Evolutionary conservation across 805 yeast species (phyloP), one percentile per base, ranked within the genome.

Genomic region (Metschnikowia reukaufii): DNA sequence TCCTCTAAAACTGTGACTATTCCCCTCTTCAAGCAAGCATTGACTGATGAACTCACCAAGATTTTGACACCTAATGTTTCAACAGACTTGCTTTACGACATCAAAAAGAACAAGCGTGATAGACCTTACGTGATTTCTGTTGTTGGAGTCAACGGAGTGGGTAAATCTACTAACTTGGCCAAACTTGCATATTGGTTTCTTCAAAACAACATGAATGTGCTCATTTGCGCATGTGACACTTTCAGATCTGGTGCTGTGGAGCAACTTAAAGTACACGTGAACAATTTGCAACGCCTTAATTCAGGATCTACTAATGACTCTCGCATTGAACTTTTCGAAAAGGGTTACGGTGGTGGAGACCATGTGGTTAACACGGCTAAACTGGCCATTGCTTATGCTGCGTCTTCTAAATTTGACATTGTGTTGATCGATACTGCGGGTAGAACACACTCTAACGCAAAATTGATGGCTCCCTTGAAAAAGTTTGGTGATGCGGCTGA

Each of bases 231-330:
- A 0, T 92, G 98, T 70, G 99, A 92, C 70, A 94, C 99, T 0
- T 92, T 92, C 70, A 79, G 99, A 67, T 88, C 97, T 0, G 99
- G 99, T 43, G 99, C 99, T 0, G 97, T 92, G n/a, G 98, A 92
- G 65, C 99, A 92, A 68, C 74, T 92, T 50, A 82, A 94, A 56
- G 96, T 91, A 1, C 99, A 92, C 68, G 98, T 92, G 2, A 83
- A 84, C 51, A 88, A 94, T 59, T 72, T 92, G 52, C 79, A 83
- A 44, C 82, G 82, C 51, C 72, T 91, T 35, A 83, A 88, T 27
- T 65, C 77, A 4, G 67, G 67, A 18, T 73, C 78, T 2, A 56
- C 62, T 27, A 62, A 70, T 56, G 42, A 45, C 7, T 58, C 66
- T 29, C 65, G 73, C 39, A 84, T 89, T 42, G 96, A 90, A 63